Conservation (phyloP, 177 flowering plant genomes). For the Vitis hybrid region DNA sequence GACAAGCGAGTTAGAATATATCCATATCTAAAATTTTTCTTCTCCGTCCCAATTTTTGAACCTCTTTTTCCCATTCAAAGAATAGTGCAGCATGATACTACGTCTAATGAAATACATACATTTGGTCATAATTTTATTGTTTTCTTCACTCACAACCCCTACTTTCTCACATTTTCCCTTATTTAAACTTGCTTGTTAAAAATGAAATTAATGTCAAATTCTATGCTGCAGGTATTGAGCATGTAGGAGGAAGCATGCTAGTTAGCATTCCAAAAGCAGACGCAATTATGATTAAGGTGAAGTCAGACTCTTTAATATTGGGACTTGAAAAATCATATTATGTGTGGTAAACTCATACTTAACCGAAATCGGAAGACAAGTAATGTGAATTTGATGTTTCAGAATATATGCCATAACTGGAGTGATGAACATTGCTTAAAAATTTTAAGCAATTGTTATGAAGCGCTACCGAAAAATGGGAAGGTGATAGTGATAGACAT, state of each 20-base stretch:
- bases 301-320: neutral
- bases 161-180: neutral
- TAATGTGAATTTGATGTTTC: neutral
- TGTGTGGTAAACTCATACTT: neutral
- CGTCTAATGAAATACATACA: too few relatives aligned
- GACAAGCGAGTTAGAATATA: too few relatives aligned
- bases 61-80: too few relatives aligned
- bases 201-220: neutral
- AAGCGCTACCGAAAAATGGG: conserved; percentile 12
- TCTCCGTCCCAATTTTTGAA: too few relatives aligned
- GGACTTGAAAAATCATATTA: neutral
- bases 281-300: conserved; percentile 16
- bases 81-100: too few relatives aligned
- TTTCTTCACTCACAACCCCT: too few relatives aligned
- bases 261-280: conserved; percentile 14
- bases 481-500: conserved; percentile 18
- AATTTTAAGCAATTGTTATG: conserved; percentile 22
- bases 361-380: neutral
- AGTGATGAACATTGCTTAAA: conserved; percentile 18
- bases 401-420: conserved; percentile 25
- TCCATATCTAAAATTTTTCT: too few relatives aligned
- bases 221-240: conserved; percentile 7
- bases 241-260: conserved; percentile 24
- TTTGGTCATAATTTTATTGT: too few relatives aligned
- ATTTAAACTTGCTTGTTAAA: too few relatives aligned